A percentile compares a stretch with the other conserved stretches of the same genome.
phyloP scores from a whole-genome alignment of 169 alveolate species.

The Plasmodium reichenowi region DNA sequence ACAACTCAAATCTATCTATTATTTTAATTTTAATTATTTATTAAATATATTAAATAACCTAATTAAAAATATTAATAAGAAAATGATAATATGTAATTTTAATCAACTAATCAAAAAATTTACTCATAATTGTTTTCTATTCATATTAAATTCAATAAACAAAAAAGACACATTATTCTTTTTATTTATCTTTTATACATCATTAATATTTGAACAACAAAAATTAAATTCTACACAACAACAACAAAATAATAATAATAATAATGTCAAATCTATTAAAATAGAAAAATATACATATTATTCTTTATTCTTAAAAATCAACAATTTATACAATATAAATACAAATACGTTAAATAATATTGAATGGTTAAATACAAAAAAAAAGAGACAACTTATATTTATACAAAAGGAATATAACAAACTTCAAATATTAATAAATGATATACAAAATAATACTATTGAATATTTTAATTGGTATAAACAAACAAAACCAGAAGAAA shows the following conservation, averaged over 20 bases:
- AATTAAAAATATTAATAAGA: constrained; percentile 68
- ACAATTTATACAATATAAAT: not conserved
- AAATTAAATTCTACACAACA: not conserved
- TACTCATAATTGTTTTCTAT: constrained; percentile 65
- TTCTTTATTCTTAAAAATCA: constrained; percentile 29
- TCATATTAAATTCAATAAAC: constrained; percentile 46
- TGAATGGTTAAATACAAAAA: constrained; percentile 53
- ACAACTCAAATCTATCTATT: constrained; percentile 18
- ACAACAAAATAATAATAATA: no score
- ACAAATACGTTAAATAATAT: not conserved
- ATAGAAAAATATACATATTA: constrained; percentile 55
- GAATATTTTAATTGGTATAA: constrained; percentile 69
- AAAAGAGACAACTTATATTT: constrained; percentile 32
- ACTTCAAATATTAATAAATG: constrained; percentile 32
- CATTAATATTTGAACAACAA: constrained; percentile 60
- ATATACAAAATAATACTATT: constrained; percentile 38
- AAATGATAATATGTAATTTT: constrained; percentile 71
- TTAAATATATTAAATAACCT: constrained; percentile 51
- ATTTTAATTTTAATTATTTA: constrained; percentile 60
- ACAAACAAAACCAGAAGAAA: constrained; percentile 37
- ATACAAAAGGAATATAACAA: constrained; percentile 17
- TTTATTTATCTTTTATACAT: constrained; percentile 43
- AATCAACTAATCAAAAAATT: constrained; percentile 71
- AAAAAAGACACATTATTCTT: constrained; percentile 49
- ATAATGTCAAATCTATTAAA: constrained; percentile 15